Percentiles rank a stretch among this genome's conserved stretches.
Conservation (phyloP, 352 stramenopile genomes). For the Globisporangium orthogonon region DNA sequence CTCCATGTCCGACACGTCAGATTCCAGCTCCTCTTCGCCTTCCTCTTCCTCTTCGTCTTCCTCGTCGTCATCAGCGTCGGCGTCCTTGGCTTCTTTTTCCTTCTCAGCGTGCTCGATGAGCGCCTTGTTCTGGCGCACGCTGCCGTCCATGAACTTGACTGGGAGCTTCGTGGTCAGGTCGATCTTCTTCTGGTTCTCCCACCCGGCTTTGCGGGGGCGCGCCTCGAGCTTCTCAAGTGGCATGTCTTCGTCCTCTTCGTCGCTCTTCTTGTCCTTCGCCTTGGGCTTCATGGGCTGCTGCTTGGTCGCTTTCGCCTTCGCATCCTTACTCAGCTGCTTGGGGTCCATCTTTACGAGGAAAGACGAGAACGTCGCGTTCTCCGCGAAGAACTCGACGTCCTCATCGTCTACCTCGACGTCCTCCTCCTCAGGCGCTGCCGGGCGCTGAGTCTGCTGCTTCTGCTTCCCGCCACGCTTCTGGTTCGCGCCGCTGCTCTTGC, state of each 20-base stretch:
- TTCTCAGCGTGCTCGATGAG: slow-evolving; percentile 34
- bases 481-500: neutral
- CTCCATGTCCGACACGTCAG: slow-evolving; percentile 77
- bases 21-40: slow-evolving; percentile 37
- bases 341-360: slow-evolving; percentile 81
- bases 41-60: slow-evolving; percentile 15
- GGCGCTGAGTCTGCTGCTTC: slow-evolving; percentile 7
- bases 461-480: slow-evolving; percentile 19
- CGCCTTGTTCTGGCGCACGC: slow-evolving; percentile 67
- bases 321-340: slow-evolving; percentile 47
- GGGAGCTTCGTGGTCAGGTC: slow-evolving; percentile 68
- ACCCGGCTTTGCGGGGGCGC: slow-evolving; percentile 50
- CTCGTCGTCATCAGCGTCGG: slow-evolving; percentile 24
- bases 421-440: slow-evolving; percentile 26
- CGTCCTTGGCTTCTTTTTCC: slow-evolving; percentile 14
- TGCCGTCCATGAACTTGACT: slow-evolving; percentile 86
- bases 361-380: slow-evolving; percentile 57
- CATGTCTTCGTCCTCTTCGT: slow-evolving; percentile 33
- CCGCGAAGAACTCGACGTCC: slow-evolving; percentile 75
- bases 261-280: slow-evolving; percentile 14
- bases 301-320: slow-evolving; percentile 28
- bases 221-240: slow-evolving; percentile 77
- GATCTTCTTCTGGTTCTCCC: slow-evolving; percentile 48
- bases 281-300: slow-evolving; percentile 13
- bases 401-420: slow-evolving; percentile 68